Evolutionary conservation across 2,329 filamentous ascomycete species (phyloP).

Genomic region (Bretziella fagacearum): DNA sequence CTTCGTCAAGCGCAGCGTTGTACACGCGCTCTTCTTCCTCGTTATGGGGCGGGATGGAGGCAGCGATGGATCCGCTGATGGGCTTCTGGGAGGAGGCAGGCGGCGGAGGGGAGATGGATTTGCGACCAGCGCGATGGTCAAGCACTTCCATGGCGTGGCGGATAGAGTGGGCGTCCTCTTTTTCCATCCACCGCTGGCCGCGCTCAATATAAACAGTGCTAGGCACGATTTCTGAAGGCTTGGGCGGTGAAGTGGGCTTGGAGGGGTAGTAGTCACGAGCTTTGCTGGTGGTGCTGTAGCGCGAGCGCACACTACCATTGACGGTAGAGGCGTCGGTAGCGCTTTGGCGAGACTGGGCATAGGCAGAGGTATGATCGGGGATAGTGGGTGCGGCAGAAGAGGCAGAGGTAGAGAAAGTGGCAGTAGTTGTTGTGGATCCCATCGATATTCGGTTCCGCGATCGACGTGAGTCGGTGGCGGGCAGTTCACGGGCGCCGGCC

Average conservation of each 20-base stretch:
- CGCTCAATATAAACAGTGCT: conserved; percentile 56
- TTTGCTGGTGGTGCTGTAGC: conserved; percentile 30
- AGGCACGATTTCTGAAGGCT: conserved; percentile 43
- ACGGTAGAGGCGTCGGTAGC: conserved; percentile 11
- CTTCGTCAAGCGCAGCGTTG: conserved; percentile 56
- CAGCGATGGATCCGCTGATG: conserved; percentile 13
- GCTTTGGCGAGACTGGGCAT: conserved; percentile 9
- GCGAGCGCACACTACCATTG: conserved; percentile 29
- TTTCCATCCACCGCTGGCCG: conserved; percentile 63
- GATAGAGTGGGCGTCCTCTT: conserved; percentile 55
- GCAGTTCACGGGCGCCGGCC: conserved; percentile 43
- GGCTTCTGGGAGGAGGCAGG: not conserved
- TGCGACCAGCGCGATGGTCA: conserved; percentile 31
- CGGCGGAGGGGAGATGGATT: conserved; percentile 8
- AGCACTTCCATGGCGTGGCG: conserved; percentile 58
- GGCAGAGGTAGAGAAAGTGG: conserved; percentile 6
- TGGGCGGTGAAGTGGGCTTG: conserved; percentile 28
- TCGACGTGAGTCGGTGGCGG: conserved; percentile 21
- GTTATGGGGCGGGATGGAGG: conserved; percentile 20
- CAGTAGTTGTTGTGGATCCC: conserved; percentile 11
- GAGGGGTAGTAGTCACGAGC: conserved; percentile 37
- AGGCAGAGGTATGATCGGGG: conserved; percentile 11
- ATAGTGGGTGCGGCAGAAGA: conserved; percentile 10
- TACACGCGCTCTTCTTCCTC: conserved; percentile 48
- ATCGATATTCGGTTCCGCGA: conserved; percentile 14